phyloP scores from a whole-genome alignment of 2,329 filamentous ascomycete genomes.

The Xylariomycetidae sp. region DNA sequence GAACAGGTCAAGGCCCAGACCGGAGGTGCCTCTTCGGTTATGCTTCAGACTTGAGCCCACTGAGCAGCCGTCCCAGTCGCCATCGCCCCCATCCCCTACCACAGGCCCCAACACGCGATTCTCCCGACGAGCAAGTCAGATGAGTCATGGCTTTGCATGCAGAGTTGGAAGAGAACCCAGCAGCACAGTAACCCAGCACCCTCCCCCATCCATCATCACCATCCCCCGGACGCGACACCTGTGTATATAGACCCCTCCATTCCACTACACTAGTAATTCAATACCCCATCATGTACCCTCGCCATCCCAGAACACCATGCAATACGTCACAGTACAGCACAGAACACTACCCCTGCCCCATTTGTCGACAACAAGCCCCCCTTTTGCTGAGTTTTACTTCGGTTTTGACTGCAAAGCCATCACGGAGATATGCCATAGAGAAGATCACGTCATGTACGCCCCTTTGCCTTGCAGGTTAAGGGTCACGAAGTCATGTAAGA shows the following conservation, averaged over 20 bases:
- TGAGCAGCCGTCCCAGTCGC: conserved; percentile 6
- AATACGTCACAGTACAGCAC: too few relatives aligned
- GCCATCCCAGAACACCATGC: too few relatives aligned
- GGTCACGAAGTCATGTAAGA: conserved; percentile 32
- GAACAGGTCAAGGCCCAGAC: conserved; percentile 95
- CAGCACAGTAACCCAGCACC: conserved; percentile 11
- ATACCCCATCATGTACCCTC: conserved; percentile 24
- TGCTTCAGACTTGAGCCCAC: conserved; percentile 41
- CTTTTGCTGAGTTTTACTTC: conserved; percentile 28
- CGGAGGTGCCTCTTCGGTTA: conserved; percentile 45
- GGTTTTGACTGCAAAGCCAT: conserved; percentile 26
- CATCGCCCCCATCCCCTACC: conserved; percentile 11
- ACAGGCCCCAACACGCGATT: conserved; percentile 20
- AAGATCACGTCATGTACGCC: conserved; percentile 30
- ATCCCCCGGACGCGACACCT: conserved; percentile 14
- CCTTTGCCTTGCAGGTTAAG: conserved; percentile 15
- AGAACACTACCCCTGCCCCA: conserved; percentile 15
- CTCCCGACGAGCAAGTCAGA: conserved; percentile 21
- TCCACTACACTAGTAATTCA: conserved; percentile 25
- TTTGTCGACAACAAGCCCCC: too few relatives aligned
- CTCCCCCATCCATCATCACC: conserved; percentile 5
- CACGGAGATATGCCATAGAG: conserved; percentile 28
- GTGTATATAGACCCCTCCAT: conserved; percentile 27
- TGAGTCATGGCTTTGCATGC: conserved; percentile 17
- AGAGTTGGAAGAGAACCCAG: conserved; percentile 25